A percentile compares a stretch with the other conserved stretches of the same genome.
Evolutionary conservation across 352 stramenopile genomes (phyloP).

Genomic region (Phytophthora hibernalis): DNA sequence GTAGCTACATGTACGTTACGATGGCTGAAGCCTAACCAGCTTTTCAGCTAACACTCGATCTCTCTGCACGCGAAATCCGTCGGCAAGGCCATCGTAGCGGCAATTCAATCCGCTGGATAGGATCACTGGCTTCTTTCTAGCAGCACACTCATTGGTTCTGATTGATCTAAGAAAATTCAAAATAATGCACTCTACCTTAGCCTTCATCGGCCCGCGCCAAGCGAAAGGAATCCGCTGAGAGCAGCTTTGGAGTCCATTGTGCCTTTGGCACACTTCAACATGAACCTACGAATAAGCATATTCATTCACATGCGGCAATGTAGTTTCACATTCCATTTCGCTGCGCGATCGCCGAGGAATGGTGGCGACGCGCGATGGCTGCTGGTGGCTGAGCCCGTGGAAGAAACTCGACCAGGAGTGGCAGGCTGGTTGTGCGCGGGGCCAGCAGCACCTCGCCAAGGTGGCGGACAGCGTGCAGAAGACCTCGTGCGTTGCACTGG

Average conservation of each 20-base stretch:
- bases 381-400: conserved; percentile 72
- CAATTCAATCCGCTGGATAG: not conserved
- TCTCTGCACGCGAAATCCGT: not conserved
- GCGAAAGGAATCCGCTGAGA: too few relatives aligned
- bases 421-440: conserved; percentile 49
- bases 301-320: not conserved
- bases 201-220: too few relatives aligned
- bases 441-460: conserved; percentile 71
- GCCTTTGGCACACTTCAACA: not conserved
- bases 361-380: conserved; percentile 22
- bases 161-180: too few relatives aligned
- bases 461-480: conserved; percentile 79
- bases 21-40: not conserved
- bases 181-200: too few relatives aligned
- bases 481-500: conserved; percentile 55
- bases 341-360: conserved; percentile 11
- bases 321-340: conserved; percentile 21
- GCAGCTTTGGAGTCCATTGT: too few relatives aligned
- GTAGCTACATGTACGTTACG: too few relatives aligned
- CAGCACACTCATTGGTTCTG: not conserved
- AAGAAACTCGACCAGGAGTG: conserved; percentile 76
- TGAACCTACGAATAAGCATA: conserved; percentile 9
- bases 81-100: not conserved
- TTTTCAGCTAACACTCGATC: not conserved
- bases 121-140: not conserved